phyloP scores from a whole-genome alignment of 768 basidiomycete species.

The Podaxis mareebaensis region DNA sequence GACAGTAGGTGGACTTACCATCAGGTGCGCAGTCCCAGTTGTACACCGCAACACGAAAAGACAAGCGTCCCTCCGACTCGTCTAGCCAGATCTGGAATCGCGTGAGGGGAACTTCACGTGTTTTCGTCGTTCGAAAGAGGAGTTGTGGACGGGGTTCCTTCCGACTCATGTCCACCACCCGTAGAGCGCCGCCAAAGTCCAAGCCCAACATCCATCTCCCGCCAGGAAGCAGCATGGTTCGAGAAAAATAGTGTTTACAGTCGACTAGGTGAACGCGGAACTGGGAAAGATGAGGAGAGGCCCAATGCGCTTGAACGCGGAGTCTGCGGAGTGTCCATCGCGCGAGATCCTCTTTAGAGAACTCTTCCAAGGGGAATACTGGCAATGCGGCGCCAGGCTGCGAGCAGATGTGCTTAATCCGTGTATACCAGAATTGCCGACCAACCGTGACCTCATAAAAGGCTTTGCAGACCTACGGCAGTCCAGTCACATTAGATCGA shows the following conservation, averaged over 20 bases:
- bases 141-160: background rate
- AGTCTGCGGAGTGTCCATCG: background rate
- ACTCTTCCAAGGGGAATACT: background rate
- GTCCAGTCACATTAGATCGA: background rate
- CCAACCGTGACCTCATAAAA: background rate
- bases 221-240: background rate
- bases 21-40: background rate
- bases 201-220: background rate
- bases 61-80: background rate
- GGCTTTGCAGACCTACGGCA: background rate
- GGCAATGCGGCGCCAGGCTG: background rate
- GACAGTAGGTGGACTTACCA: no score
- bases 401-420: background rate
- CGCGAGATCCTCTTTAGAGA: background rate
- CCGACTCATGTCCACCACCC: background rate
- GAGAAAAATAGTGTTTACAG: no score
- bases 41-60: constrained; percentile 2
- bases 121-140: background rate
- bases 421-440: background rate
- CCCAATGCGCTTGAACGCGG: background rate
- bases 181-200: background rate
- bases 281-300: background rate
- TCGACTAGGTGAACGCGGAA: background rate
- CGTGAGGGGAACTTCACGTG: background rate
- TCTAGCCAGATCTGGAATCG: background rate